phyloP scores from a whole-genome alignment of 441 rosid genomes.

The Adansonia madagascariensis region DNA sequence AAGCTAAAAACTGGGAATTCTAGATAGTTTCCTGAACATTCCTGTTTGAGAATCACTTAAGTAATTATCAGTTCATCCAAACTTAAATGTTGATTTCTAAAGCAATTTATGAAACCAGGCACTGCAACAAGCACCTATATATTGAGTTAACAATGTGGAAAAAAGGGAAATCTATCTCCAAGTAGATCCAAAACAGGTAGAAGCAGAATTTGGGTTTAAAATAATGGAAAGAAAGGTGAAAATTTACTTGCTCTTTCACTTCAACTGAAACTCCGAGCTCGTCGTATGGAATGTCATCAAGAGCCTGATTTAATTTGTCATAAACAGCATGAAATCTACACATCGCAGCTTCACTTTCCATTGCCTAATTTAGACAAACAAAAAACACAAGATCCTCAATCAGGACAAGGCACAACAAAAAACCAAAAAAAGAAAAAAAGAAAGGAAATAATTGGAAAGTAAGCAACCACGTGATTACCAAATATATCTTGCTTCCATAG shows the following conservation, averaged over 20 bases:
- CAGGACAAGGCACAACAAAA: not conserved
- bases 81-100: not conserved
- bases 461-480: conserved; percentile 40
- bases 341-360: conserved; percentile 64
- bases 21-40: not conserved
- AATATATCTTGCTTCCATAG: conserved; percentile 65
- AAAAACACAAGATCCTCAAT: conserved; percentile 1
- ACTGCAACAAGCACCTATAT: not conserved
- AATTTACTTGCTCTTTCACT: conserved; percentile 63
- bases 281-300: conserved; percentile 50
- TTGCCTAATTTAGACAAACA: conserved; percentile 42
- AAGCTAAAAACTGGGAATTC: conserved; percentile 3
- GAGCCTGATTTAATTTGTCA: conserved; percentile 50
- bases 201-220: not conserved
- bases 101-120: conserved; percentile 8
- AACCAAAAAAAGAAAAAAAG: not conserved
- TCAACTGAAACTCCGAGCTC: conserved; percentile 61
- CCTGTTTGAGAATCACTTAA: not conserved
- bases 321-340: conserved; percentile 51
- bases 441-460: not conserved
- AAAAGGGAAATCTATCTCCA: not conserved
- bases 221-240: not conserved
- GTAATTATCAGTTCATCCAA: not conserved
- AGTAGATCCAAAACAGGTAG: conserved; percentile 22
- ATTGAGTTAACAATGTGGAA: no score